Evolutionary conservation across 352 stramenopile genomes (phyloP).

Genomic region (Globisporangium emineosum): DNA sequence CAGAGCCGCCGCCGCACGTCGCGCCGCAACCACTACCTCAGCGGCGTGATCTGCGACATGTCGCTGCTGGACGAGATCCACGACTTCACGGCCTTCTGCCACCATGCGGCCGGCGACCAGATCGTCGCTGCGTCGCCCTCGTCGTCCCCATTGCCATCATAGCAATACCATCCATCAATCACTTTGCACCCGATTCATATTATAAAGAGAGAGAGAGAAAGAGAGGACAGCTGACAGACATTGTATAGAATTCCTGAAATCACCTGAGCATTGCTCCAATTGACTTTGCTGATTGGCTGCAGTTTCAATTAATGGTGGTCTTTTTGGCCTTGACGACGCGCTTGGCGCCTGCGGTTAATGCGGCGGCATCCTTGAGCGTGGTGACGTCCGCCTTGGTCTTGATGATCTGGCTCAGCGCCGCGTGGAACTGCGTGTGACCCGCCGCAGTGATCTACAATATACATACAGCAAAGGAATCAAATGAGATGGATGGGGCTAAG

Average conservation of each 20-base stretch:
- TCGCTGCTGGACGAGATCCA: slow-evolving; percentile 56
- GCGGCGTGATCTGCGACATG: slow-evolving; percentile 72
- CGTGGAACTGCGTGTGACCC: slow-evolving; percentile 65
- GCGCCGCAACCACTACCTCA: slow-evolving; percentile 73
- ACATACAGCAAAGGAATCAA: not conserved
- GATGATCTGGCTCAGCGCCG: slow-evolving; percentile 62
- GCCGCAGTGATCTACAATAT: slow-evolving; percentile 44
- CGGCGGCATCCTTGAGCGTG: slow-evolving; percentile 19
- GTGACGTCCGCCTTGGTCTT: slow-evolving; percentile 61
- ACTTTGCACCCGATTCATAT: not conserved
- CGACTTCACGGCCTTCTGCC: slow-evolving; percentile 40
- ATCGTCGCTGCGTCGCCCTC: slow-evolving; percentile 50
- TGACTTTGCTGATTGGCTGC: not conserved
- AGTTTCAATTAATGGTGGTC: slow-evolving; percentile 30
- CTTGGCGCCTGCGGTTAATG: slow-evolving; percentile 19
- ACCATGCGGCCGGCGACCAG: slow-evolving; percentile 33
- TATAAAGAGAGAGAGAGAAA: not conserved
- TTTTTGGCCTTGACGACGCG: slow-evolving; percentile 60
- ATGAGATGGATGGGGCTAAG: too few relatives aligned
- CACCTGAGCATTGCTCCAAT: not conserved
- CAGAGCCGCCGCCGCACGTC: slow-evolving; percentile 61
- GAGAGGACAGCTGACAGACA: not conserved
- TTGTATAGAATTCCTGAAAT: not conserved
- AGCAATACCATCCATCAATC: not conserved
- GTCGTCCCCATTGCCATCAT: slow-evolving; percentile 24